These are phyloP conservation scores for Trebouxia sp. DNA, from an alignment of 139 green algal species.

Conservation along the genomic window DNA sequence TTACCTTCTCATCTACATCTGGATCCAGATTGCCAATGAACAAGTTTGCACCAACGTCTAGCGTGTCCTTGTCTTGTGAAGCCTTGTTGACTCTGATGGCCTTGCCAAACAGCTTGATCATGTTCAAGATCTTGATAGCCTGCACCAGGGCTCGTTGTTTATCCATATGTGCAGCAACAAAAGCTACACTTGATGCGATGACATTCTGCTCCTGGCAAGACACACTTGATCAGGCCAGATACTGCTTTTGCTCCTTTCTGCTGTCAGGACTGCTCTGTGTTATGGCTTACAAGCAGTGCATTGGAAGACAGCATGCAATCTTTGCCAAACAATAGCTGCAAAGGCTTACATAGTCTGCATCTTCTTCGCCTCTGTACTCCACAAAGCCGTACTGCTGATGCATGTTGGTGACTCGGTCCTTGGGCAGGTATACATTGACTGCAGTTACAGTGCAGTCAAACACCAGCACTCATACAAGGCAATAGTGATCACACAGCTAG, in stretches of 20 bases:
- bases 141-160: no score
- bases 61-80: conserved; percentile 74
- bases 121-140: conserved; percentile 95
- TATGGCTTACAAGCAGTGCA: not conserved
- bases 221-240: no score
- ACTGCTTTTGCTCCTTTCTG: no score
- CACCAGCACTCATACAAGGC: not conserved
- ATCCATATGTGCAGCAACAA: no score
- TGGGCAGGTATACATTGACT: conserved; percentile 98
- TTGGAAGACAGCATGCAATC: not conserved
- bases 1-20: conserved; percentile 98
- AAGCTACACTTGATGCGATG: no score
- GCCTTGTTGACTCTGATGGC: conserved; percentile 96
- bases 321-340: not conserved
- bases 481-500: not conserved
- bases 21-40: conserved; percentile 97
- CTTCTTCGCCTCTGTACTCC: conserved; percentile 91
- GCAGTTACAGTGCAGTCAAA: conserved; percentile 34
- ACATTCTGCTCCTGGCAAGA: no score
- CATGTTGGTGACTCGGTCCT: conserved; percentile 92
- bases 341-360: conserved; percentile 88
- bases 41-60: conserved; percentile 96
- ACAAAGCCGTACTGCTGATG: conserved; percentile 99
- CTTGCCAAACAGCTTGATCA: conserved; percentile 96
- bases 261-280: no score